phyloP scores from a whole-genome alignment of 2,329 filamentous ascomycete genomes.

The Verticillium longisporum region DNA sequence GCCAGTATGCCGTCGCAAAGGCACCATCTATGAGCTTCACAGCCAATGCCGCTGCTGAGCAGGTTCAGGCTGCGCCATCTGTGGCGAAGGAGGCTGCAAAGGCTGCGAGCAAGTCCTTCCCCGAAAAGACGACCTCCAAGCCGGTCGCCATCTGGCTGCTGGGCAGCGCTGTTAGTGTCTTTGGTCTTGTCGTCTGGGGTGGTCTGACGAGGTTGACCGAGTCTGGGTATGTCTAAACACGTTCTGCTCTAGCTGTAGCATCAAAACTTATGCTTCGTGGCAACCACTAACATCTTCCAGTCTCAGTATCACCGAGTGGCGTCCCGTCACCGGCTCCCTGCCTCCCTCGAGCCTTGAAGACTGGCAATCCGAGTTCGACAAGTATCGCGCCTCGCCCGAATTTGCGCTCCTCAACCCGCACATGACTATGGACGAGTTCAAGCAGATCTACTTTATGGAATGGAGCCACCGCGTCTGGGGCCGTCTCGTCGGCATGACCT shows the following conservation, averaged over 20 bases:
- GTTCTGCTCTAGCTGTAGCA: neutral
- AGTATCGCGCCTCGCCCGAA: conserved; percentile 89
- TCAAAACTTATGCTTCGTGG: neutral
- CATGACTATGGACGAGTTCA: conserved; percentile 92
- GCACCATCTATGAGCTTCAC: conserved; percentile 19
- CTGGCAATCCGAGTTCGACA: conserved; percentile 89
- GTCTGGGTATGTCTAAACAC: conserved; percentile 65
- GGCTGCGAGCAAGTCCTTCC: conserved; percentile 33
- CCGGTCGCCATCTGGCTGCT: conserved; percentile 87
- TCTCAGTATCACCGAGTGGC: conserved; percentile 98
- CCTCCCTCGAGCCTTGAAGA: conserved; percentile 72
- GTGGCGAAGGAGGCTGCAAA: conserved; percentile 4
- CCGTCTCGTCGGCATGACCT: conserved; percentile 81
- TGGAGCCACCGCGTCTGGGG: conserved; percentile 96
- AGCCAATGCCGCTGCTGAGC: conserved; percentile 8
- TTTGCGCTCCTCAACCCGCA: conserved; percentile 86
- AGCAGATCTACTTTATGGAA: conserved; percentile 99
- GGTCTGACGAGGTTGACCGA: conserved; percentile 91
- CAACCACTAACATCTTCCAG: conserved; percentile 34
- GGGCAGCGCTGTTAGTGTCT: conserved; percentile 85
- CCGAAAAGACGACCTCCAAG: conserved; percentile 63
- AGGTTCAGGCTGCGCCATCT: neutral
- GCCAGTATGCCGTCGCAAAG: conserved; percentile 27
- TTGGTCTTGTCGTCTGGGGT: conserved; percentile 93
- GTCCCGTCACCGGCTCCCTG: conserved; percentile 85